phyloP scores from a whole-genome alignment of 1,139 yeast species.

The Pichia sp. region DNA sequence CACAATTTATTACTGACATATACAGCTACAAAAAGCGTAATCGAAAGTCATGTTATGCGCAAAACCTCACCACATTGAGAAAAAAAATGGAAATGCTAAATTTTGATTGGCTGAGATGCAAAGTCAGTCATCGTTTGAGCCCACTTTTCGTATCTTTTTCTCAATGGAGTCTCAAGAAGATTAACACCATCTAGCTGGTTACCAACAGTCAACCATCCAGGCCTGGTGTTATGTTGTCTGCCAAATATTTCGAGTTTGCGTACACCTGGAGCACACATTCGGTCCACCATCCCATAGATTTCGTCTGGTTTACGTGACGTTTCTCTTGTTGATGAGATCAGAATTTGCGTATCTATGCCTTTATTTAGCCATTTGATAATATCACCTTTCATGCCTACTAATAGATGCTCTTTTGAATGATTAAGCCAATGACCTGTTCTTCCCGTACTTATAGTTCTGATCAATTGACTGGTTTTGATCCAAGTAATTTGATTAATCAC shows the following conservation, averaged over 20 bases:
- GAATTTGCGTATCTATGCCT: conserved; percentile 62
- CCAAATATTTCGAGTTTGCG: conserved; percentile 87
- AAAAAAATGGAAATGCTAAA: conserved; percentile 1
- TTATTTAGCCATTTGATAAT: conserved; percentile 66
- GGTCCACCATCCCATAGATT: conserved; percentile 72
- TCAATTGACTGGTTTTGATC: conserved; percentile 84
- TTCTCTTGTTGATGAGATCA: conserved; percentile 80
- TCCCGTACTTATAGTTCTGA: conserved; percentile 87
- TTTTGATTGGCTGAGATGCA: conserved; percentile 9
- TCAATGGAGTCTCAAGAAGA: conserved; percentile 53
- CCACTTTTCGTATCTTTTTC: conserved; percentile 27
- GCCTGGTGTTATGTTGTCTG: conserved; percentile 72
- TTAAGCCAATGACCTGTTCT: conserved; percentile 96
- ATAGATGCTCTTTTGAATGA: conserved; percentile 85
- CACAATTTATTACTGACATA: background rate
- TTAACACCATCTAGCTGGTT: conserved; percentile 56
- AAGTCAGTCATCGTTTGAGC: background rate
- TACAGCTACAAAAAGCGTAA: background rate
- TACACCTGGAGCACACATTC: conserved; percentile 61
- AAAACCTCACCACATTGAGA: conserved; percentile 2
- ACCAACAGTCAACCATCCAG: conserved; percentile 89
- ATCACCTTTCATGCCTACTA: conserved; percentile 72
- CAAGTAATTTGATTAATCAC: conserved; percentile 78
- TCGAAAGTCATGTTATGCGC: background rate
- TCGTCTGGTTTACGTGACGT: conserved; percentile 91